Base-by-base conservation (phyloP, 257 asterid species). In the Penstemon newberryi region DNA sequence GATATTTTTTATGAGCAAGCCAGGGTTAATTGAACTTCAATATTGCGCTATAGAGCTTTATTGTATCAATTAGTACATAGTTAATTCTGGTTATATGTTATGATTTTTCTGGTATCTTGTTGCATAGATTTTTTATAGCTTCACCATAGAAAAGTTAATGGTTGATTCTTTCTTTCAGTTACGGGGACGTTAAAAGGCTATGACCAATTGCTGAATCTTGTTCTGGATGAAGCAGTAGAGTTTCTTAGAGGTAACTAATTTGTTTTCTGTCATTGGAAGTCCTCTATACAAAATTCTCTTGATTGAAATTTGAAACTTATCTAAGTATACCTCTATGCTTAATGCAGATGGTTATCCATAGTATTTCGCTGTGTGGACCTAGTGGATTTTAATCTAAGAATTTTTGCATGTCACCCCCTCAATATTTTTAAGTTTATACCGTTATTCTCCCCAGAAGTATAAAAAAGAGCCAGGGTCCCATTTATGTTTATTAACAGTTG, bases 191-290 rank as follows among this genome's bases (percentile, higher is more conserved):
- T 85, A 44, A 83, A 85, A 81, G 91, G 91, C 11, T 85, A 83
- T 75, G 91, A 85, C 59, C 91, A 81, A 59, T 70, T 85, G 82
- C 84, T 85, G 66, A 85, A 85, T 70, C 88, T 85, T 79, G 91
- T 85, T 70, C 67, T 85, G 83, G 91, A 85, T 65, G 88, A 83
- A 70, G 88, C 91, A 7, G 55, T 74, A 9, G 91, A 85, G 68
- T 83, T 78, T 74, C 82, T 85, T 49, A 78, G 91, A 85, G 91
- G 88, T 85, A 74, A 43, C 6, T 12, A 47, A 39, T 38, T 42
- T 65, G 4, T 46, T 38, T 44, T 36, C 56, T 37, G 25, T 41
- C 47, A 12, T 54, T 36, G 49, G 19, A 43, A 6, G 33, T 57
- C 61, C 15, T 11, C 7, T 19, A 12, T 55, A 42, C 53, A 40